Evolutionary conservation across 495 filamentous ascomycete species (phyloP).

Genomic region (Symbiotaphrina buchneri): DNA sequence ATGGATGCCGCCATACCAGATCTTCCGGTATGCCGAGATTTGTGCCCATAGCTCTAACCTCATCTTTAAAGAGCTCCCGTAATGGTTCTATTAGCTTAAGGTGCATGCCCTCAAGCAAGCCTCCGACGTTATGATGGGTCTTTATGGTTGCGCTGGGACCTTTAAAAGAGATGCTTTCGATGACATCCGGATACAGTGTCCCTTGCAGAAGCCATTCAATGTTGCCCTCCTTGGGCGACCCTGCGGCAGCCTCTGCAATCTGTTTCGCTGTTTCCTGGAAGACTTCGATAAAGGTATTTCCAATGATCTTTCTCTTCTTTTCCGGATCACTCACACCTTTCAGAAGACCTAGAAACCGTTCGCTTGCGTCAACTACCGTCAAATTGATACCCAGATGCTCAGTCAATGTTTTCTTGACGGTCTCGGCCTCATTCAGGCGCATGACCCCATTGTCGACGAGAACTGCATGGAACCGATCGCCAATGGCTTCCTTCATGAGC

Average conservation of each 20-base stretch:
- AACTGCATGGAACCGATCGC: conserved; percentile 72
- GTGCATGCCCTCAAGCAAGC: conserved; percentile 31
- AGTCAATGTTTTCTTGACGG: conserved; percentile 52
- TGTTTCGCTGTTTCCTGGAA: conserved; percentile 64
- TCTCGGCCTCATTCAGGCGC: conserved; percentile 62
- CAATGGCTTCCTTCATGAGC: conserved; percentile 66
- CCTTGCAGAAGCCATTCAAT: conserved; percentile 77
- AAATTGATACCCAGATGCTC: conserved; percentile 74
- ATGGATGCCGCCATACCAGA: conserved; percentile 67
- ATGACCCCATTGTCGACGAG: conserved; percentile 78
- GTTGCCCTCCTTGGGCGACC: conserved; percentile 34
- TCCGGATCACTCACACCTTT: conserved; percentile 67
- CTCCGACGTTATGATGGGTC: conserved; percentile 71
- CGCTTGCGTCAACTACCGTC: conserved; percentile 61
- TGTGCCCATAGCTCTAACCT: conserved; percentile 57
- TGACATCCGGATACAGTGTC: conserved; percentile 63
- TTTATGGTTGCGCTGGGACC: conserved; percentile 69
- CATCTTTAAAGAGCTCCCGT: conserved; percentile 63
- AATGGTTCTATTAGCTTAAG: conserved; percentile 64
- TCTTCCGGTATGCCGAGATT: conserved; percentile 55
- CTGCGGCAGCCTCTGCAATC: conserved; percentile 44
- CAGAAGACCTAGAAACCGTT: conserved; percentile 50
- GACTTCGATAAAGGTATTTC: conserved; percentile 63
- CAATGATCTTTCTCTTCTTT: conserved; percentile 87
- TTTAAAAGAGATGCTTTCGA: conserved; percentile 65